These are phyloP conservation scores for Fusarium agapanthi DNA, from an alignment of 2,329 filamentous ascomycete genomes.

Conservation along the genomic window DNA sequence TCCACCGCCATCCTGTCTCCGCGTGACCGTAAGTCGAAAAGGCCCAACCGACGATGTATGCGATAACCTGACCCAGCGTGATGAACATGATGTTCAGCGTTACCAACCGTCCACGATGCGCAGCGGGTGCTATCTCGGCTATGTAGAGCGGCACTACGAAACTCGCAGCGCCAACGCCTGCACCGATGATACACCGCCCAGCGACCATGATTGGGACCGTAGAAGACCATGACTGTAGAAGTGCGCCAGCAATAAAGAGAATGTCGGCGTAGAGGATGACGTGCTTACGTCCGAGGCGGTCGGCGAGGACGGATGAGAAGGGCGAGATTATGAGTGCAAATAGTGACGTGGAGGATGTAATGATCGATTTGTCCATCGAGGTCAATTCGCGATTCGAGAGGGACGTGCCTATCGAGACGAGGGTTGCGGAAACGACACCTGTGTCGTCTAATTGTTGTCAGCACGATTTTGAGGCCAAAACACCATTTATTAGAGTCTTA, in stretches of 20 bases:
- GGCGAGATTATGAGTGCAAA: slow-evolving; percentile 72
- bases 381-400: slow-evolving; percentile 66
- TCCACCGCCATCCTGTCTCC: slow-evolving; percentile 82
- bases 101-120: slow-evolving; percentile 79
- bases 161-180: slow-evolving; percentile 78
- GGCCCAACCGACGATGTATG: slow-evolving; percentile 84
- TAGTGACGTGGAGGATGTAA: slow-evolving; percentile 74
- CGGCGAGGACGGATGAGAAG: slow-evolving; percentile 70
- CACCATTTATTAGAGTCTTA: slow-evolving; percentile 46
- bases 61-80: slow-evolving; percentile 87
- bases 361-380: slow-evolving; percentile 73
- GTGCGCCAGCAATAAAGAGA: slow-evolving; percentile 74
- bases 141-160: slow-evolving; percentile 91
- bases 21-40: slow-evolving; percentile 66
- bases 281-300: slow-evolving; percentile 66
- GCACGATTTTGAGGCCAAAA: neutral
- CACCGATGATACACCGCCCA: slow-evolving; percentile 74
- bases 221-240: slow-evolving; percentile 67
- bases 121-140: slow-evolving; percentile 81
- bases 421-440: slow-evolving; percentile 73
- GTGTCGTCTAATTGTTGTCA: slow-evolving; percentile 63
- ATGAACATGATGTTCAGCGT: slow-evolving; percentile 85
- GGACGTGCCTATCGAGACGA: slow-evolving; percentile 69
- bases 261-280: slow-evolving; percentile 71
- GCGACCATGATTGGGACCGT: slow-evolving; percentile 71